A percentile compares a stretch with the other conserved stretches of the same genome.
Conservation (phyloP, 345 rosid genomes). For the Arabidopsis arenosa region DNA sequence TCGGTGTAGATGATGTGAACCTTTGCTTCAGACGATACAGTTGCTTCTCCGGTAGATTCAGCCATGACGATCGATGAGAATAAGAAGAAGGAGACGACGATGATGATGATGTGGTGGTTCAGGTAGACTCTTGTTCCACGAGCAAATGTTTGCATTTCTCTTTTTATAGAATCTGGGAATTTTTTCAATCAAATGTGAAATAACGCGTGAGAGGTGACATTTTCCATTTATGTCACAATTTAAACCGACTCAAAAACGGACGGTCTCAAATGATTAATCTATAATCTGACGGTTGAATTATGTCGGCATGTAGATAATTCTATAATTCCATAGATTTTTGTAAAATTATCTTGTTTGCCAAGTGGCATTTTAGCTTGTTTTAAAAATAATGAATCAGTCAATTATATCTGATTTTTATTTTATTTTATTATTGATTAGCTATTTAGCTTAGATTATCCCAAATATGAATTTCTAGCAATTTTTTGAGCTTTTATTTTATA, state of each 20-base stretch:
- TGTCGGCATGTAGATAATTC: background rate
- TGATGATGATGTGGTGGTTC: background rate
- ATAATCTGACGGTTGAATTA: constrained; percentile 14
- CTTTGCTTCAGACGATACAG: constrained; percentile 45
- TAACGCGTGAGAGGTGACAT: background rate
- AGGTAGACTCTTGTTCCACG: constrained; percentile 10
- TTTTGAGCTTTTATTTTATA: background rate
- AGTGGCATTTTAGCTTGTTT: background rate
- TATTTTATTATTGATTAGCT: background rate
- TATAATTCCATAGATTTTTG: background rate
- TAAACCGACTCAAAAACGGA: constrained; percentile 21
- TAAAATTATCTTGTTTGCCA: background rate
- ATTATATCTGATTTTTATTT: background rate
- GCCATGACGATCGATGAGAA: constrained; percentile 52
- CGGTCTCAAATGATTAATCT: background rate
- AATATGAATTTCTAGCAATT: background rate
- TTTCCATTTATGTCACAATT: background rate
- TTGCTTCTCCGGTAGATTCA: constrained; percentile 40
- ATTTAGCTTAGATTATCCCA: background rate
- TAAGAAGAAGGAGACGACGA: background rate
- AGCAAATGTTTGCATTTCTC: constrained; percentile 30
- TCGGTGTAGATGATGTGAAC: constrained; percentile 89
- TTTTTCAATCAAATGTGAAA: background rate
- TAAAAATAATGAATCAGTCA: background rate
- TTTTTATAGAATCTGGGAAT: constrained; percentile 24